These are phyloP conservation scores for Rickenella mellea DNA, from an alignment of 768 basidiomycete genomes.

Conservation along the genomic window DNA sequence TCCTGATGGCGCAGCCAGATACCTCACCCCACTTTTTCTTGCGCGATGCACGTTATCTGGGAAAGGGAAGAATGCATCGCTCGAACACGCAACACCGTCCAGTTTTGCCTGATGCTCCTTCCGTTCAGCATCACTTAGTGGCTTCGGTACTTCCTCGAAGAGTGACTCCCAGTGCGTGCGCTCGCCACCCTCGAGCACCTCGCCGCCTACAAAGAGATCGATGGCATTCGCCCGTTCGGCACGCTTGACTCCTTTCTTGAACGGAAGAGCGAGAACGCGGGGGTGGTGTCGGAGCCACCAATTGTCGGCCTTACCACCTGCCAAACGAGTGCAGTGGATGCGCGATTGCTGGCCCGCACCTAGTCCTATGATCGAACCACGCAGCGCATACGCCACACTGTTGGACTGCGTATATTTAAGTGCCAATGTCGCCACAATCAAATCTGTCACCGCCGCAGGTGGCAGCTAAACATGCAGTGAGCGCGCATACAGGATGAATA, in stretches of 20 bases:
- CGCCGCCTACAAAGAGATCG: slow-evolving; percentile 89
- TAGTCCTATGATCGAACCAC: slow-evolving; percentile 88
- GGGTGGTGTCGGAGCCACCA: slow-evolving; percentile 99
- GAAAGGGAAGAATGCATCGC: slow-evolving; percentile 99
- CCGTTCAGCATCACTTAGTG: slow-evolving; percentile 62
- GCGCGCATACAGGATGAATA: background rate
- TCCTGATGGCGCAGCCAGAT: slow-evolving; percentile 86
- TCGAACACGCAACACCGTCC: slow-evolving; percentile 84
- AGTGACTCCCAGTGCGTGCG: slow-evolving; percentile 83
- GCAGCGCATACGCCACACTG: slow-evolving; percentile 91
- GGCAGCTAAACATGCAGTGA: slow-evolving; percentile 48
- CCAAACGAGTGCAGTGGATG: slow-evolving; percentile 97
- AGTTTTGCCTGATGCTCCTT: slow-evolving; percentile 65
- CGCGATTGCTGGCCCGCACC: slow-evolving; percentile 98
- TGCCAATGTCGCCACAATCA: slow-evolving; percentile 92
- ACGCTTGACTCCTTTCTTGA: slow-evolving; percentile 95
- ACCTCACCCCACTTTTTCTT: slow-evolving; percentile 82
- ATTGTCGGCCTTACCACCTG: slow-evolving; percentile 94
- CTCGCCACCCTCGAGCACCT: slow-evolving; percentile 83
- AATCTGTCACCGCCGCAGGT: slow-evolving; percentile 67
- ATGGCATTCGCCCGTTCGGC: slow-evolving; percentile 99
- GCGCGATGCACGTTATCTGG: slow-evolving; percentile 95
- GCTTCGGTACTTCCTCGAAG: slow-evolving; percentile 64
- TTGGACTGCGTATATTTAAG: slow-evolving; percentile 99
- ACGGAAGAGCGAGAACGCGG: slow-evolving; percentile 83